Conservation (phyloP, 2,329 filamentous ascomycete genomes). For the Monosporascus ibericus region DNA sequence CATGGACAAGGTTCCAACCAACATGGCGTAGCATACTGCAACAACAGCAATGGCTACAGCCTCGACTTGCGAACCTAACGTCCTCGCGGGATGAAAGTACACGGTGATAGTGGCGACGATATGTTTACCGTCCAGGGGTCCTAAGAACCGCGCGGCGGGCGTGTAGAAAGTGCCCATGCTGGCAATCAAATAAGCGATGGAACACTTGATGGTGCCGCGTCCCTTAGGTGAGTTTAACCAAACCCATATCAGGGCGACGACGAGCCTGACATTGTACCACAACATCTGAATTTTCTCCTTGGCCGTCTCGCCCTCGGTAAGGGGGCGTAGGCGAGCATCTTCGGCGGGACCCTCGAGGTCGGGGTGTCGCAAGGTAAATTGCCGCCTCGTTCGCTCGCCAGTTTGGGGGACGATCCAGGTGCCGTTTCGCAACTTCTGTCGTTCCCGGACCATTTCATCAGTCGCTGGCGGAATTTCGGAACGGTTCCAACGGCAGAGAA, state of each 20-base stretch:
- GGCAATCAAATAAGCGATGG: constrained; percentile 79
- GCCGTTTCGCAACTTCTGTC: constrained; percentile 70
- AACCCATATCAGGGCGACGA: constrained; percentile 37
- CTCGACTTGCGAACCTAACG: constrained; percentile 84
- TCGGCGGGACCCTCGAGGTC: constrained; percentile 32
- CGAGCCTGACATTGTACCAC: constrained; percentile 31
- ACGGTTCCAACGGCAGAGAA: constrained; percentile 1
- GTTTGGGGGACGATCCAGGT: constrained; percentile 83
- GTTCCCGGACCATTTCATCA: constrained; percentile 45
- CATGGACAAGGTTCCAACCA: constrained; percentile 81
- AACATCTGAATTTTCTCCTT: constrained; percentile 29
- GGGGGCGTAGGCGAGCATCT: constrained; percentile 25
- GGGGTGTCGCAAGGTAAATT: constrained; percentile 64
- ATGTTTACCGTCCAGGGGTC: constrained; percentile 85
- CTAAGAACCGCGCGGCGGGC: constrained; percentile 65
- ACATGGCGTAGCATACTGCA: constrained; percentile 71
- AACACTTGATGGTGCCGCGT: constrained; percentile 82
- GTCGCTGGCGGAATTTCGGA: constrained; percentile 29
- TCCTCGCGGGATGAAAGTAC: constrained; percentile 87
- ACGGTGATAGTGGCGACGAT: constrained; percentile 90
- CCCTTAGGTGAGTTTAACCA: constrained; percentile 70
- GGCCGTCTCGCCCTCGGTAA: constrained; percentile 29
- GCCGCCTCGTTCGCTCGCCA: constrained; percentile 74
- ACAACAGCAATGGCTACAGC: constrained; percentile 70
- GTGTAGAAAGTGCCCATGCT: constrained; percentile 81